Percentiles rank a stretch among this genome's conserved stretches.
Evolutionary conservation across 139 green algal genomes (phyloP).

Genomic region (Dunaliella sp.): DNA sequence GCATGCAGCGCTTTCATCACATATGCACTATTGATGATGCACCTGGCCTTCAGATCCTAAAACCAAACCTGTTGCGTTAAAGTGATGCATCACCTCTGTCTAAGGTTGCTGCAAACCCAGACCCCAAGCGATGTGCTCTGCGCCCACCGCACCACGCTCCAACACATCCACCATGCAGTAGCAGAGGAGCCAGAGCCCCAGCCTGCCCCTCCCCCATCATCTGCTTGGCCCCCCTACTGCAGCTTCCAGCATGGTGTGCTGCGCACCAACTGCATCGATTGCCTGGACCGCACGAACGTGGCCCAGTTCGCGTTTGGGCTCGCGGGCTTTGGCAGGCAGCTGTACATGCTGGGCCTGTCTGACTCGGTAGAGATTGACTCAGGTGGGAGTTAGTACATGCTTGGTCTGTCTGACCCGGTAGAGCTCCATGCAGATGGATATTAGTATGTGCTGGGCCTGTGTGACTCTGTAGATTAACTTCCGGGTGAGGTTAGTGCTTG

Average conservation of each 20-base stretch:
- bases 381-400: slow-evolving; percentile 4
- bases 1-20: too few relatives aligned
- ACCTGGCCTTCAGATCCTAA: too few relatives aligned
- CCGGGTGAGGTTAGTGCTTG: not conserved
- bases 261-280: slow-evolving; percentile 98
- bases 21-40: too few relatives aligned
- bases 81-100: too few relatives aligned
- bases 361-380: slow-evolving; percentile 31
- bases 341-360: slow-evolving; percentile 53
- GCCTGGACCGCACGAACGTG: slow-evolving; percentile 96
- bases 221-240: slow-evolving; percentile 8
- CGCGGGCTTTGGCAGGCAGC: slow-evolving; percentile 74
- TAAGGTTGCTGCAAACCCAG: too few relatives aligned
- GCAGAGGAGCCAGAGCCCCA: too few relatives aligned
- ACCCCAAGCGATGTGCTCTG: too few relatives aligned
- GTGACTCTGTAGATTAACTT: not conserved
- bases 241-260: slow-evolving; percentile 68
- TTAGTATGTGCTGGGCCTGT: not conserved
- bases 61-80: too few relatives aligned
- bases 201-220: not conserved
- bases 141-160: too few relatives aligned
- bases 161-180: not conserved
- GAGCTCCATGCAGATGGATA: not conserved
- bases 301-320: slow-evolving; percentile 84
- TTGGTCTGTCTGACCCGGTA: too few relatives aligned